Evolutionary conservation across 164 flowering plant species (phyloP).

Genomic region (Hamamelis virginiana): DNA sequence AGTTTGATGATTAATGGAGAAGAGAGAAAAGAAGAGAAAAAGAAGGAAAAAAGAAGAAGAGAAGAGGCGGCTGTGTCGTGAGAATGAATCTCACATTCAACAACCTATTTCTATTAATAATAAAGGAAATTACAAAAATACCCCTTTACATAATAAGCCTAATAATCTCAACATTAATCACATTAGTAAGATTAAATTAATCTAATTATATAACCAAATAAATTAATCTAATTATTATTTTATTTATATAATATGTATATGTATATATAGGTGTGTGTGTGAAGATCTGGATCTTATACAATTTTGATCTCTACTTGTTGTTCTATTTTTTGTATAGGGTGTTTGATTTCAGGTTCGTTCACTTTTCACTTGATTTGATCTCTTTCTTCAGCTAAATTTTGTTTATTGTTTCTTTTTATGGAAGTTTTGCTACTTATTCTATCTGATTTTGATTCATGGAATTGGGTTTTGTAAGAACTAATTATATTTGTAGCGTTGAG

Average conservation of each 20-base stretch:
- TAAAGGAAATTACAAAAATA: too few species aligned
- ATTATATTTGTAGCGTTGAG: background rate
- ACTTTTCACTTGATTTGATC: background rate
- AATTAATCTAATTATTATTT: background rate
- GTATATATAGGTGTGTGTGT: background rate
- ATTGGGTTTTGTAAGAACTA: background rate
- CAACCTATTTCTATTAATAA: too few species aligned
- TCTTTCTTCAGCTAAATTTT: background rate
- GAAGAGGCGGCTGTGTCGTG: too few species aligned
- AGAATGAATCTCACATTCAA: too few species aligned
- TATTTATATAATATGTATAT: background rate
- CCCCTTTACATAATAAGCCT: too few species aligned
- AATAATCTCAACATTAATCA: too few species aligned
- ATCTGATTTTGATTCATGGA: background rate
- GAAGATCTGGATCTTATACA: background rate
- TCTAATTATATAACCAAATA: too few species aligned
- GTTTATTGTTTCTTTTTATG: background rate
- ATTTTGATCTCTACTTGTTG: background rate
- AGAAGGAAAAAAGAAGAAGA: too few species aligned
- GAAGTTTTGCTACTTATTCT: background rate
- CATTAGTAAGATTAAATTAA: background rate
- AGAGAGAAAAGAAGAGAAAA: too few species aligned
- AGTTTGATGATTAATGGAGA: too few species aligned
- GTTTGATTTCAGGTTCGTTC: conserved; percentile 1
- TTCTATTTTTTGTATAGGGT: background rate